These are phyloP conservation scores for Euphrasia confusa DNA, from an alignment of 257 asterid species.

Conservation along the genomic window DNA sequence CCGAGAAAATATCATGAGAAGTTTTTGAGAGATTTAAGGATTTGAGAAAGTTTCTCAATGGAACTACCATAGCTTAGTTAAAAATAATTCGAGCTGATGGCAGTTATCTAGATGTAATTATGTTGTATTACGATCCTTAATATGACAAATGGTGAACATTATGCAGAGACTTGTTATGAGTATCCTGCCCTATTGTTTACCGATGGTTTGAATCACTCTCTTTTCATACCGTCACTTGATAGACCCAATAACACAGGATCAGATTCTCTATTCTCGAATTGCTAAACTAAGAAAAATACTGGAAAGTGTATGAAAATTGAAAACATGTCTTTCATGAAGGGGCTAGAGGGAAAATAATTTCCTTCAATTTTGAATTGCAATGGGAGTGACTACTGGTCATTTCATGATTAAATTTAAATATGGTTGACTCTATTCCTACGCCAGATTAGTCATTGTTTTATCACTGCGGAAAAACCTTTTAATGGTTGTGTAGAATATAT, in stretches of 20 bases:
- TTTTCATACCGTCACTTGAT: too few relatives aligned
- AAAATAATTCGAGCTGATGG: neutral
- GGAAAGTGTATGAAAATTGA: too few relatives aligned
- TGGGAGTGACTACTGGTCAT: too few relatives aligned
- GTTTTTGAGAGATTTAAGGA: neutral
- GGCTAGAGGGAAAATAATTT: too few relatives aligned
- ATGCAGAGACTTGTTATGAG: neutral
- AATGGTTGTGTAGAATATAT: neutral
- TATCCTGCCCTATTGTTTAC: neutral
- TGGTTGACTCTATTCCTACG: neutral
- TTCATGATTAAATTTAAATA: too few relatives aligned
- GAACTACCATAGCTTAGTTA: neutral
- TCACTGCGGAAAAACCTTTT: neutral
- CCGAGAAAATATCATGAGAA: constrained; percentile 4
- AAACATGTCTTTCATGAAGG: too few relatives aligned
- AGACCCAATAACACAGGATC: too few relatives aligned
- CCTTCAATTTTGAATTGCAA: too few relatives aligned
- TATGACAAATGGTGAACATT: neutral
- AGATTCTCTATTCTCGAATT: neutral
- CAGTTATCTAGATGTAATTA: neutral
- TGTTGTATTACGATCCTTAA: neutral
- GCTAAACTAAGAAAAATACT: neutral
- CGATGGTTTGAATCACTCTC: too few relatives aligned
- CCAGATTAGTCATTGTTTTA: neutral
- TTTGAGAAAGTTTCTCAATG: neutral